Conservation (phyloP, 495 filamentous ascomycete species). For the Penicillium ochrochloron region DNA sequence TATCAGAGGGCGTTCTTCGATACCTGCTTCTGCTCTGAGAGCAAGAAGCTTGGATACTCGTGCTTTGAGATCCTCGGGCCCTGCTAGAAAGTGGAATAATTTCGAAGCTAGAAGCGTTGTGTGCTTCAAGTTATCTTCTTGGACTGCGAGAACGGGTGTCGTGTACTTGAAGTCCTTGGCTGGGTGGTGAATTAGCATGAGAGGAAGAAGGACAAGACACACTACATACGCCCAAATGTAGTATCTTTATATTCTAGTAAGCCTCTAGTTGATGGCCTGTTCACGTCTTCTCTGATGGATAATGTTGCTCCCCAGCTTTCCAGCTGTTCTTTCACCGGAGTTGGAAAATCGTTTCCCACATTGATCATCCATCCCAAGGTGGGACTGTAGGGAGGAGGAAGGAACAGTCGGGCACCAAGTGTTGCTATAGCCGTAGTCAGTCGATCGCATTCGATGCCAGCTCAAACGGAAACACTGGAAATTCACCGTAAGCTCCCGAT, state of each 20-base stretch:
- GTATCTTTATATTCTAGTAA: constrained; percentile 37
- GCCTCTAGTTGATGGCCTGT: constrained; percentile 53
- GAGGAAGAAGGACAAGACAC: constrained; percentile 7
- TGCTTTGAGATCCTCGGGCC: constrained; percentile 57
- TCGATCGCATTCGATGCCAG: neutral
- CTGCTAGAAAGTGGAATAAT: constrained; percentile 69
- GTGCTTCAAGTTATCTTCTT: constrained; percentile 16
- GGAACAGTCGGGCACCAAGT: constrained; percentile 40
- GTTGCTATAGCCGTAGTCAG: constrained; percentile 30
- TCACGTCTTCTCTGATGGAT: constrained; percentile 73
- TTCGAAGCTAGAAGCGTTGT: constrained; percentile 45
- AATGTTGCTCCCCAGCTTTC: constrained; percentile 66
- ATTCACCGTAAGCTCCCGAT: constrained; percentile 41
- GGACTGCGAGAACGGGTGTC: constrained; percentile 52
- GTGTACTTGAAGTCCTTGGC: constrained; percentile 75
- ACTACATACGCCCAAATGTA: constrained; percentile 48
- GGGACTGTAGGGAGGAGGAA: constrained; percentile 20
- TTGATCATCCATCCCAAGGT: constrained; percentile 84
- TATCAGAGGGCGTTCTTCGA: constrained; percentile 31
- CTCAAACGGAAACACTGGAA: neutral
- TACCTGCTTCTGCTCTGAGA: constrained; percentile 16
- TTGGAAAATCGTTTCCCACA: constrained; percentile 77
- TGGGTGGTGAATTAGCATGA: constrained; percentile 31
- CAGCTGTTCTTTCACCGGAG: constrained; percentile 56
- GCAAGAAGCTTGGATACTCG: constrained; percentile 18